Evolutionary conservation across 2,329 filamentous ascomycete species (phyloP), one percentile per base, ranked within the genome.

Genomic region (Claviceps digitariae): DNA sequence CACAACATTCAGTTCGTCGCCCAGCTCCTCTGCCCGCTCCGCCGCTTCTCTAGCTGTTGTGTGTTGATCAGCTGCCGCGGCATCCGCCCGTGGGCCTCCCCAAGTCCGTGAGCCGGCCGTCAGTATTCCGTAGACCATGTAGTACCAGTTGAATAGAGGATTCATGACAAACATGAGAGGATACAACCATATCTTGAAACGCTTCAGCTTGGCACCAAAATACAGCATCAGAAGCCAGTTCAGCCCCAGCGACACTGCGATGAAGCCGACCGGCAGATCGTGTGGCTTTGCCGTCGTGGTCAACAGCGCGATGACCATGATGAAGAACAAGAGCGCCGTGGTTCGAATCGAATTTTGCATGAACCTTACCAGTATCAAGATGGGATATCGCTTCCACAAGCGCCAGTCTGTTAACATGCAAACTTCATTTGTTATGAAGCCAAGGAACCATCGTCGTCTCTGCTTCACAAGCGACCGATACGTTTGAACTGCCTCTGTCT

Each of bases 191-290:
- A 94, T 86, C 74, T 98, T 97, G 74, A 85, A 96, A 12, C 93
- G 81, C 56, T 84, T 83, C 49, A 97, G 78, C 69, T 88, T 90
- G 53, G 84, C 79, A 25, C 89, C 91, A 67, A 97, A 96, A 72
- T 95, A 97, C 56, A 97, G 73, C 91, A 97, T 97, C 66, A 97
- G 80, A 50, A 89, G 66, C 85, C 91, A 97, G 66, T 97, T 97
- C 41, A 97, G 76, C 1, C 91, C 90, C 2, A 97, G 78, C 0
- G 90, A 96, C 31, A 97, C 84, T 31, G 82, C 90, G 61, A 97
- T 95, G 69, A 97, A 96, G 20, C 90, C 90, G 23, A 96, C 84
- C 0, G 93, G 93, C 8, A 97, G 75, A 63, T 93, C 84, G 25
- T 79, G 69, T 38, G 95, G 74, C 59, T 77, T 84, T 66, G 89